A percentile compares a stretch with the other conserved stretches of the same genome.
These are phyloP conservation scores for Rubroboletus pulcherrimus DNA, from an alignment of 768 basidiomycete species.

Conservation along the genomic window DNA sequence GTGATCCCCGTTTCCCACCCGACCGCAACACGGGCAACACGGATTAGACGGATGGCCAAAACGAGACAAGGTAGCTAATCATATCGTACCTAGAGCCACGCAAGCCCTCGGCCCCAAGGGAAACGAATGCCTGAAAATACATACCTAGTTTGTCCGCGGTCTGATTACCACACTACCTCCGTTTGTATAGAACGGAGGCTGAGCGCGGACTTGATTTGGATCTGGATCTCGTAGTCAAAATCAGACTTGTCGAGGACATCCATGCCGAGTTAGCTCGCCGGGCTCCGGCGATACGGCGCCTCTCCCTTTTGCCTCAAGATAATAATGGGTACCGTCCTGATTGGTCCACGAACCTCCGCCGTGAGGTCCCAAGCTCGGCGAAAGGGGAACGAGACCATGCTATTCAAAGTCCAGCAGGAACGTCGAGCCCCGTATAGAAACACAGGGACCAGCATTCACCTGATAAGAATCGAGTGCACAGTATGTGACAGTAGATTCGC, in stretches of 20 bases:
- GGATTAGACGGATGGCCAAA: neutral
- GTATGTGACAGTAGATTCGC: neutral
- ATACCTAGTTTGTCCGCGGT: conserved; percentile 15
- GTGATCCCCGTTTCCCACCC: conserved; percentile 9
- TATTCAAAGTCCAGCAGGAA: neutral
- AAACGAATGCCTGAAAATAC: neutral
- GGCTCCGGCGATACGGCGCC: conserved; percentile 3
- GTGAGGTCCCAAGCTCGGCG: conserved; percentile 6
- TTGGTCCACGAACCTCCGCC: conserved; percentile 16
- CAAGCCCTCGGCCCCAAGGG: conserved; percentile 30
- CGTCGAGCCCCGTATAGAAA: conserved; percentile 5
- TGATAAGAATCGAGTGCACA: neutral
- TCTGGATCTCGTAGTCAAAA: conserved; percentile 23
- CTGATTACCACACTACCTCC: conserved; percentile 25
- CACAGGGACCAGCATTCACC: neutral
- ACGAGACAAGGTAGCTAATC: conserved; percentile 7
- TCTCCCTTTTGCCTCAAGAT: neutral
- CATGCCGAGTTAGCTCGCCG: conserved; percentile 1
- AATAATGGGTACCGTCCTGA: conserved; percentile 2
- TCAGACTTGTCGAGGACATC: conserved; percentile 20
- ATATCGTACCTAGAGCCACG: conserved; percentile 6
- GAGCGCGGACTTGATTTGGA: conserved; percentile 3
- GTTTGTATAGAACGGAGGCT: conserved; percentile 10
- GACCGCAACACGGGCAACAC: neutral
- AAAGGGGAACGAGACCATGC: conserved; percentile 4